Evolutionary conservation across 306 rosid genomes (phyloP).

Genomic region (Ormosia emarginata): DNA sequence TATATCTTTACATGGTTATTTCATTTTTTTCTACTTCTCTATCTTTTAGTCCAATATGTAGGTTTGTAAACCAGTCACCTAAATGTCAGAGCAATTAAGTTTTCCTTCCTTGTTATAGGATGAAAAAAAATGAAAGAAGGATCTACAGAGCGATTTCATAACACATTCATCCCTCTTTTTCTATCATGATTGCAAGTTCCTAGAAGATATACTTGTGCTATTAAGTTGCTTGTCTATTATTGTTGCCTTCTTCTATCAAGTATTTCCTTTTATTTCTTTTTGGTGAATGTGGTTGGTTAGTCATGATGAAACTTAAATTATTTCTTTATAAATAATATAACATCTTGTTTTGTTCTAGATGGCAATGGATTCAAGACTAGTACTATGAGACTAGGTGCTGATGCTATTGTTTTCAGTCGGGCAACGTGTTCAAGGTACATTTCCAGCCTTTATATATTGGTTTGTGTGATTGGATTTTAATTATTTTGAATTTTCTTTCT

Average conservation of each 20-base stretch:
- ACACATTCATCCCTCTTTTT: neutral
- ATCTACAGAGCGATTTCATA: neutral
- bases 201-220: neutral
- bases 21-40: neutral
- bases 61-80: neutral
- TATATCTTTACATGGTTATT: neutral
- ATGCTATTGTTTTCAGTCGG: conserved; percentile 84
- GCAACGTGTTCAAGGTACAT: conserved; percentile 52
- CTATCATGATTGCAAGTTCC: neutral
- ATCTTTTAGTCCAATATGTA: neutral
- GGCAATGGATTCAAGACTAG: conserved; percentile 99
- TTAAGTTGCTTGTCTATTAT: neutral
- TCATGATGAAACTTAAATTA: conserved; percentile 13
- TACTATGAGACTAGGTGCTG: conserved; percentile 95
- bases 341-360: conserved; percentile 50
- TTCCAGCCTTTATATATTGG: conserved; percentile 15
- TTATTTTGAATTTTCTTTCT: neutral
- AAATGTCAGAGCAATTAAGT: neutral
- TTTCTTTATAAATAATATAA: conserved; percentile 12
- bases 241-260: neutral
- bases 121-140: neutral
- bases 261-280: neutral
- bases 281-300: neutral
- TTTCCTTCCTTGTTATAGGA: neutral
- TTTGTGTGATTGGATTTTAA: neutral